Evolutionary conservation across 1,139 yeast species (phyloP).

Genomic region (Pichia sp.): DNA sequence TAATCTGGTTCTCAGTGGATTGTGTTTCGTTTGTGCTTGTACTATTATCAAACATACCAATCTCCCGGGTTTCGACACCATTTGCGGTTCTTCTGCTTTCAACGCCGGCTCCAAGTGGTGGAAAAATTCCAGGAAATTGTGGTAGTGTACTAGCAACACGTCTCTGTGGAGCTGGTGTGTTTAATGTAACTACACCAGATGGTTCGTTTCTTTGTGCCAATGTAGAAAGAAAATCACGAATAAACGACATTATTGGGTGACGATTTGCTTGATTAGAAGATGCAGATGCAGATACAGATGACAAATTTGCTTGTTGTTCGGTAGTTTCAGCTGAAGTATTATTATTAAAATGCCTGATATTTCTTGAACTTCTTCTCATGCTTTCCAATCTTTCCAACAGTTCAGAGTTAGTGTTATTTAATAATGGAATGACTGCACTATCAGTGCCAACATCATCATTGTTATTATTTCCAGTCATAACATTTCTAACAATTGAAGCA

Average conservation of each 20-base stretch:
- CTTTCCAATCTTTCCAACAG: not conserved
- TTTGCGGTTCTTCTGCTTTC: conserved; percentile 43
- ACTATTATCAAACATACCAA: conserved; percentile 8
- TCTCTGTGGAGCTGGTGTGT: not conserved
- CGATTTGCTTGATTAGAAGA: not conserved
- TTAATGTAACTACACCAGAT: not conserved
- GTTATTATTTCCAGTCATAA: not conserved
- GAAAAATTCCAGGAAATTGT: conserved; percentile 30
- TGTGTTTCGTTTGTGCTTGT: not conserved
- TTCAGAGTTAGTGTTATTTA: not conserved
- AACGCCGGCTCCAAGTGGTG: conserved; percentile 50
- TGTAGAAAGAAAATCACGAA: conserved; percentile 11
- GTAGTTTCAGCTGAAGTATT: not conserved
- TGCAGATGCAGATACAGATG: not conserved
- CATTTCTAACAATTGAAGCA: not conserved
- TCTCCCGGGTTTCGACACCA: conserved; percentile 40
- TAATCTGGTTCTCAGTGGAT: not conserved
- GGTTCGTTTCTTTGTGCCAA: conserved; percentile 1
- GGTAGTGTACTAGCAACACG: not conserved
- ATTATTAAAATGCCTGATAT: not conserved
- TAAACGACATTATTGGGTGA: conserved; percentile 6
- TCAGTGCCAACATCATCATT: not conserved
- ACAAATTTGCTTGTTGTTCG: not conserved
- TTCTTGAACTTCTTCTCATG: not conserved
- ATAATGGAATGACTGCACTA: not conserved